phyloP scores from a whole-genome alignment of 2,329 filamentous ascomycete genomes.

The Stachybotrys echinatus region DNA sequence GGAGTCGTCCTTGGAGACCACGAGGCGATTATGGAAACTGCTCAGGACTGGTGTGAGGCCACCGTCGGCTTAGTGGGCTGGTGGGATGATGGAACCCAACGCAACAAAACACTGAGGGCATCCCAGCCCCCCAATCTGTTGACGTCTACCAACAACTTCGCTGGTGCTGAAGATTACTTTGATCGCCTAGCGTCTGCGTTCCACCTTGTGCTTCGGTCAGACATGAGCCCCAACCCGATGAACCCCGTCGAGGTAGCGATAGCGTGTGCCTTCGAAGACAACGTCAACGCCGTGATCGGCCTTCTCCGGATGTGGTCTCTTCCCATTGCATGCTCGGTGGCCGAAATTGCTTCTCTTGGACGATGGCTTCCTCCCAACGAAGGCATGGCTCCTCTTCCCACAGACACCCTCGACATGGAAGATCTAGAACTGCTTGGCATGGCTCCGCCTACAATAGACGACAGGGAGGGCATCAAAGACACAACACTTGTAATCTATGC shows the following conservation, averaged over 20 bases:
- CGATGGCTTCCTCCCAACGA: slow-evolving; percentile 64
- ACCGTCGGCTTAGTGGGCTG: slow-evolving; percentile 77
- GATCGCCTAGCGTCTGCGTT: slow-evolving; percentile 69
- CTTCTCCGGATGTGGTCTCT: slow-evolving; percentile 78
- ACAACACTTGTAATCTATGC: slow-evolving; percentile 75
- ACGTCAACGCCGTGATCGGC: slow-evolving; percentile 68
- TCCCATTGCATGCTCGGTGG: slow-evolving; percentile 69
- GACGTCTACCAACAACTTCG: slow-evolving; percentile 32
- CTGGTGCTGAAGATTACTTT: slow-evolving; percentile 63
- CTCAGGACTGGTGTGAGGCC: slow-evolving; percentile 91
- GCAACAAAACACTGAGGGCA: slow-evolving; percentile 32
- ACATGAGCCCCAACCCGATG: slow-evolving; percentile 72
- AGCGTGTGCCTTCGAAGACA: slow-evolving; percentile 77
- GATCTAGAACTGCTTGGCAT: slow-evolving; percentile 79
- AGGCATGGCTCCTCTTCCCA: slow-evolving; percentile 38
- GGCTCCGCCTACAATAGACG: slow-evolving; percentile 52
- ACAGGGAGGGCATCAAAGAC: slow-evolving; percentile 67
- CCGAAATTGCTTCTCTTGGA: slow-evolving; percentile 77
- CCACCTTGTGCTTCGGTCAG: slow-evolving; percentile 59
- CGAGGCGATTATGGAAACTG: slow-evolving; percentile 67
- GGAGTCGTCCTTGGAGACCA: slow-evolving; percentile 72
- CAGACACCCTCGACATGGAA: slow-evolving; percentile 71
- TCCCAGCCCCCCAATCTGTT: slow-evolving; percentile 33
- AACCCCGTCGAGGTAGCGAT: slow-evolving; percentile 76
- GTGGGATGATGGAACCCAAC: slow-evolving; percentile 77